Evolutionary conservation across 768 basidiomycete species (phyloP).

Genomic region (Termitomyces sp.): DNA sequence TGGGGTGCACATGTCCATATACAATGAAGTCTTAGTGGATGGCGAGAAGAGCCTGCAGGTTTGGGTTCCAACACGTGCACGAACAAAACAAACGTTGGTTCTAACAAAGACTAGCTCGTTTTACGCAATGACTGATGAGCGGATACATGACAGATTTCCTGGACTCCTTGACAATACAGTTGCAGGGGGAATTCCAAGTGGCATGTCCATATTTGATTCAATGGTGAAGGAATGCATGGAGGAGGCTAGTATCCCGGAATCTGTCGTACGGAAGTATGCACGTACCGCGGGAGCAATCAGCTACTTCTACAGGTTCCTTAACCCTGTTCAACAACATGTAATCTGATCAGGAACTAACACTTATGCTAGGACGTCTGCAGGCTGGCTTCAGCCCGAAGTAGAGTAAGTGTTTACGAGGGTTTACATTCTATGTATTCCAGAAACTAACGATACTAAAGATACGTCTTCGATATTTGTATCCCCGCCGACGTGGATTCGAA

Average conservation of each 20-base stretch:
- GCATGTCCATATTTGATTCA: constrained; percentile 64
- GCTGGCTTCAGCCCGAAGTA: constrained; percentile 86
- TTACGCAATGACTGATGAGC: background rate
- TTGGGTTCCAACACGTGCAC: constrained; percentile 85
- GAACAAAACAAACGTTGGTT: constrained; percentile 84
- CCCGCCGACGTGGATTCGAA: constrained; percentile 44
- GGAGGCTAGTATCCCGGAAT: constrained; percentile 77
- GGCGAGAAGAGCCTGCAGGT: constrained; percentile 43
- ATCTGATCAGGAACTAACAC: background rate
- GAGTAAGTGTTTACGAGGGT: constrained; percentile 43
- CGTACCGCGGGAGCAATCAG: constrained; percentile 65
- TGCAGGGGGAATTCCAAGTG: constrained; percentile 87
- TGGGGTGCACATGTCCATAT: constrained; percentile 88
- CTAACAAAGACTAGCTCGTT: background rate
- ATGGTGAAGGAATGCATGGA: constrained; percentile 91
- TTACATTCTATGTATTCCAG: background rate
- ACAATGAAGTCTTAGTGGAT: constrained; percentile 33
- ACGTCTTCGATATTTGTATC: constrained; percentile 76
- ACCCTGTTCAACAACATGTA: background rate
- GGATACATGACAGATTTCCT: constrained; percentile 29
- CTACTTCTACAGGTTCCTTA: constrained; percentile 67
- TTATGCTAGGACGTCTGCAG: constrained; percentile 43
- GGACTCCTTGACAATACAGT: constrained; percentile 86
- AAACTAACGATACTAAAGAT: constrained; percentile 37
- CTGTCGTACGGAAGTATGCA: constrained; percentile 54